Evolutionary conservation across 371 early-diverging fungal genomes (phyloP).

Genomic region (Cokeromyces recurvatus): DNA sequence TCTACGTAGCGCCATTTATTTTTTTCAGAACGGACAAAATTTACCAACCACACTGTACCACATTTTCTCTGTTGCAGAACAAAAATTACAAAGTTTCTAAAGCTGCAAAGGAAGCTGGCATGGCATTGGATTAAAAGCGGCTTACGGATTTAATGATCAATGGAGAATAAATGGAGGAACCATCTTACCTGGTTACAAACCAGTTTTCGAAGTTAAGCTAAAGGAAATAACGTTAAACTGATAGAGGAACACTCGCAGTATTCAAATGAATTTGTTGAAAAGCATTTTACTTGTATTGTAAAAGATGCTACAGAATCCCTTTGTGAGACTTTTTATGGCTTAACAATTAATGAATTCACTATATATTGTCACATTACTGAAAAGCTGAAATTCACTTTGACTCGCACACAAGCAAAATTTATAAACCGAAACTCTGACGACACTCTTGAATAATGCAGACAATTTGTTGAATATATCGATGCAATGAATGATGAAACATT

Average conservation of each 20-base stretch:
- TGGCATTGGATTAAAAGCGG: no score
- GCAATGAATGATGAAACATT: no score
- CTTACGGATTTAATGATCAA: constrained; percentile 1
- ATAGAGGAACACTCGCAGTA: constrained; percentile 6
- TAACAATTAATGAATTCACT: constrained; percentile 7
- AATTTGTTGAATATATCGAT: no score
- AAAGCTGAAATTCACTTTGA: constrained; percentile 10
- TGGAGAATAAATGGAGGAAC: constrained; percentile 10
- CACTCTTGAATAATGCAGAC: no score
- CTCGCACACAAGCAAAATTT: constrained; percentile 8
- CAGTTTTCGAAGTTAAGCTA: constrained; percentile 6
- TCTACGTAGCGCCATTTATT: neutral
- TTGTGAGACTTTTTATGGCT: constrained; percentile 10
- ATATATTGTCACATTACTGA: constrained; percentile 13
- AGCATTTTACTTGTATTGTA: constrained; percentile 7
- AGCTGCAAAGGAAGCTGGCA: no score
- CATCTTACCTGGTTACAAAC: constrained; percentile 9
- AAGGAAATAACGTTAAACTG: constrained; percentile 8
- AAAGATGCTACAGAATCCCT: constrained; percentile 7
- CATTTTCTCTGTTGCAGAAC: constrained; percentile 11
- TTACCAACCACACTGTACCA: no score
- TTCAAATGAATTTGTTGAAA: constrained; percentile 6
- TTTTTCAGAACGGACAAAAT: no score
- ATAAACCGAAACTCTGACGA: constrained; percentile 9
- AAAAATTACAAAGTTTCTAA: constrained; percentile 2